phyloP scores from a whole-genome alignment of 495 filamentous ascomycete species.

The Penicillium subrubescens region DNA sequence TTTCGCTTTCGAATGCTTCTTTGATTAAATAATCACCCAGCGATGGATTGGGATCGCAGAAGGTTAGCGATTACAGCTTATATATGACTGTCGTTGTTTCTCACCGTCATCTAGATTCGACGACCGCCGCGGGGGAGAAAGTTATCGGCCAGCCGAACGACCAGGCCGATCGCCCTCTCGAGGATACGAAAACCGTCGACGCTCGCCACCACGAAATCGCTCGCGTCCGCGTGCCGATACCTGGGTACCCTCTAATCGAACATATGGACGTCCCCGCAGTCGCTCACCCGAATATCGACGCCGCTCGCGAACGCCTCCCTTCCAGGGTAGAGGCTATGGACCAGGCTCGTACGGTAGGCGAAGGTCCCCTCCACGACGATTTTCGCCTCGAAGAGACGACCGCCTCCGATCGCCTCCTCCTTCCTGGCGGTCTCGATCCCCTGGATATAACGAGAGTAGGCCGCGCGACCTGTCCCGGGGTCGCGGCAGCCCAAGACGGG shows the following conservation, averaged over 20 bases:
- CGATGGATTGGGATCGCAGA: conserved; percentile 56
- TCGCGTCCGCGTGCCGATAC: conserved; percentile 49
- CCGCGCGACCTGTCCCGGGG: conserved; percentile 37
- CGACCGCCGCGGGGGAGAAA: conserved; percentile 56
- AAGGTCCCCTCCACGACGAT: conserved; percentile 43
- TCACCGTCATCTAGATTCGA: conserved; percentile 44
- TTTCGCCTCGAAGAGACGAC: conserved; percentile 45
- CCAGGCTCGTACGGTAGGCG: conserved; percentile 36
- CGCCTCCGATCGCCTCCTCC: conserved; percentile 44
- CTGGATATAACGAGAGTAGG: conserved; percentile 35
- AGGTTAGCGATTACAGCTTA: conserved; percentile 26
- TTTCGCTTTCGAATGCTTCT: neutral
- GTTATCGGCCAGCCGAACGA: conserved; percentile 52
- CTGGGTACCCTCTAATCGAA: conserved; percentile 47
- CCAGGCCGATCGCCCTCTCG: conserved; percentile 40
- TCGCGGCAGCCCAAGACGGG: conserved; percentile 37
- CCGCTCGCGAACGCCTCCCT: conserved; percentile 50
- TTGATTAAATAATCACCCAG: neutral
- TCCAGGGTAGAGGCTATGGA: conserved; percentile 40
- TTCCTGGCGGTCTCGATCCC: conserved; percentile 50
- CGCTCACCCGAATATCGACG: conserved; percentile 48
- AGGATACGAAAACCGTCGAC: conserved; percentile 40
- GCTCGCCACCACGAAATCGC: conserved; percentile 44
- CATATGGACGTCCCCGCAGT: conserved; percentile 43
- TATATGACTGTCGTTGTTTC: neutral